Percentiles rank a stretch among this genome's conserved stretches.
These are phyloP conservation scores for Farysia itapuensis DNA, from an alignment of 1,284 basidiomycete species.

Conservation along the genomic window DNA sequence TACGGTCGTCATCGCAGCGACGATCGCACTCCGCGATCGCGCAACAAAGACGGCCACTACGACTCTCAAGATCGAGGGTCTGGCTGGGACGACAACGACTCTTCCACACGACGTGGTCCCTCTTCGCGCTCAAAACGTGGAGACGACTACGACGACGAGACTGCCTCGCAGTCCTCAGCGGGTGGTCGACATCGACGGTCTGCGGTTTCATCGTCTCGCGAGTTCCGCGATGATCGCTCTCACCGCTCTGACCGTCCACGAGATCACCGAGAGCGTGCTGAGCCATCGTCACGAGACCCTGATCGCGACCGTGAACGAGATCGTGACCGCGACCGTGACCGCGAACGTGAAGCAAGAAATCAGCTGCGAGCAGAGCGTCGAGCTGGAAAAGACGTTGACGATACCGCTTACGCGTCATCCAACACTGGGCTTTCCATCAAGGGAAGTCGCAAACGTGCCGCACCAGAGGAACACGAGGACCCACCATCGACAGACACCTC, in stretches of 20 bases:
- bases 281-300: constrained; percentile 4
- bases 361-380: constrained; percentile 26
- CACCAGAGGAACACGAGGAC: constrained; percentile 25
- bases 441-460: constrained; percentile 16
- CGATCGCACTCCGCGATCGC: neutral
- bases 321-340: constrained; percentile 14
- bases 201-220: neutral
- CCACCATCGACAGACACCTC: constrained; percentile 3
- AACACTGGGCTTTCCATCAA: constrained; percentile 4
- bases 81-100: neutral
- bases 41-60: neutral
- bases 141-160: constrained; percentile 21
- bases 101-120: neutral
- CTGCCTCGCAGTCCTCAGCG: constrained; percentile 18
- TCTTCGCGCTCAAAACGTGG: constrained; percentile 5
- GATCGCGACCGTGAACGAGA: constrained; percentile 18
- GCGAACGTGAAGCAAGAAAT: constrained; percentile 18
- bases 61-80: too few relatives aligned
- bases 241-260: constrained; percentile 2
- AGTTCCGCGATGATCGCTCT: constrained; percentile 1
- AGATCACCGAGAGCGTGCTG: constrained; percentile 17
- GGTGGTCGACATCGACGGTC: constrained; percentile 5
- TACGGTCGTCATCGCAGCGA: neutral
- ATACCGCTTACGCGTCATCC: constrained; percentile 5
- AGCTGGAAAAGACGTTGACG: constrained; percentile 27